phyloP scores from a whole-genome alignment of 2,329 filamentous ascomycete genomes.

The Stagonosporopsis chrysanthemi region DNA sequence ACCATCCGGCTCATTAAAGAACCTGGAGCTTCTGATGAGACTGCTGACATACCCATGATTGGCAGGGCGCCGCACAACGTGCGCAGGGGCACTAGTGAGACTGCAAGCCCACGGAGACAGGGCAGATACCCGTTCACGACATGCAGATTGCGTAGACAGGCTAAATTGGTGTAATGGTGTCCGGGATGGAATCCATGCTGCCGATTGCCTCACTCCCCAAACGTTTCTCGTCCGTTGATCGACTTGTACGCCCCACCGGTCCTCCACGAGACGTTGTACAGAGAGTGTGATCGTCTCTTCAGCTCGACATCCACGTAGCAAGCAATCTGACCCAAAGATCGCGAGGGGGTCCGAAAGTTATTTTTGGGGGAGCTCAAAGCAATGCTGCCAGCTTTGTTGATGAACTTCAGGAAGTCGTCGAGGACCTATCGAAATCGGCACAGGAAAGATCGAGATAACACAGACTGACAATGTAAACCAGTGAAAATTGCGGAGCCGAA shows the following conservation, averaged over 20 bases:
- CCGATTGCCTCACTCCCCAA: not conserved
- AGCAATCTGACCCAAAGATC: not conserved
- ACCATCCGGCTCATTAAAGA: constrained; percentile 12
- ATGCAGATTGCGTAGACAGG: constrained; percentile 11
- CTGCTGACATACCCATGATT: constrained; percentile 16
- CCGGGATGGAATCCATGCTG: not conserved
- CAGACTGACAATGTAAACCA: not conserved
- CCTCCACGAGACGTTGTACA: constrained; percentile 21
- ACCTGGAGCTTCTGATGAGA: constrained; percentile 19
- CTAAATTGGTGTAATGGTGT: constrained; percentile 1
- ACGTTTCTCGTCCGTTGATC: not conserved
- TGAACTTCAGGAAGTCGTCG: not conserved
- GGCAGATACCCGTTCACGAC: constrained; percentile 14
- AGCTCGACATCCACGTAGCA: constrained; percentile 1
- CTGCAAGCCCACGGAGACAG: constrained; percentile 13
- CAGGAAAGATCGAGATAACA: not conserved
- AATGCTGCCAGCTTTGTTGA: not conserved
- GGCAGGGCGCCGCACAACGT: constrained; percentile 12
- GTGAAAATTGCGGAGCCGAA: not conserved
- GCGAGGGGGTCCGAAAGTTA: not conserved
- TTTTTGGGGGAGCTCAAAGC: not conserved
- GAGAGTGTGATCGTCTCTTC: constrained; percentile 4
- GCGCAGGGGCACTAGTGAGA: constrained; percentile 19
- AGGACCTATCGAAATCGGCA: not conserved
- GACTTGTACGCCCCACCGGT: constrained; percentile 4